Conservation (phyloP, 2,329 filamentous ascomycete species). For the Hypoxylon sp. region DNA sequence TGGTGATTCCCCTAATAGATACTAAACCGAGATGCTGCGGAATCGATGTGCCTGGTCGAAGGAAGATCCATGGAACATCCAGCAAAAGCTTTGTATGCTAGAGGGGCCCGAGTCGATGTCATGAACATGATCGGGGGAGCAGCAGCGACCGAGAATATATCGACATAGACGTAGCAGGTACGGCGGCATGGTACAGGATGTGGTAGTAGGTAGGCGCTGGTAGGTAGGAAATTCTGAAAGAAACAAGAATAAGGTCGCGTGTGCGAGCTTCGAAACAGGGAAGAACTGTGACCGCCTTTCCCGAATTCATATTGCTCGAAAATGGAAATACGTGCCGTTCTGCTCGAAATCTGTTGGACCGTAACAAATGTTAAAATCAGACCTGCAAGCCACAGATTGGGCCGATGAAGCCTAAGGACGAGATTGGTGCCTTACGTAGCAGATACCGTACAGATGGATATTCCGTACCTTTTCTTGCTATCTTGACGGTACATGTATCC, state of each 20-base stretch:
- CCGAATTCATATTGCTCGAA: constrained; percentile 39
- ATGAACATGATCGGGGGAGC: constrained; percentile 8
- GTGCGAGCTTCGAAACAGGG: constrained; percentile 33
- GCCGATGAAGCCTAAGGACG: constrained; percentile 46
- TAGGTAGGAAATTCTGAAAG: constrained; percentile 4
- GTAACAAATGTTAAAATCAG: constrained; percentile 34
- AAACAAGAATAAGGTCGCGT: constrained; percentile 35
- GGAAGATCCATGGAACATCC: constrained; percentile 31
- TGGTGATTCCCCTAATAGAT: constrained; percentile 23
- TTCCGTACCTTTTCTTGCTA: constrained; percentile 1
- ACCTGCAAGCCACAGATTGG: constrained; percentile 32
- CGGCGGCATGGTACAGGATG: constrained; percentile 13
- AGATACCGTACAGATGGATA: no score
- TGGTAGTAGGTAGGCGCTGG: background rate
- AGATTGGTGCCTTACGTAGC: constrained; percentile 42
- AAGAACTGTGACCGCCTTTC: constrained; percentile 44
- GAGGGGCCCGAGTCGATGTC: constrained; percentile 6
- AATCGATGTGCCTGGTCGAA: constrained; percentile 21
- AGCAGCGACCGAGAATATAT: constrained; percentile 10
- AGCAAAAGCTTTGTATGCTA: constrained; percentile 2
- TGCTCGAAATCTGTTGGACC: constrained; percentile 31
- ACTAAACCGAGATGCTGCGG: constrained; percentile 19
- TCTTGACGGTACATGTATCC: no score
- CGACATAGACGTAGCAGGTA: constrained; percentile 12
- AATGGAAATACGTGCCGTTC: constrained; percentile 42